Percentiles rank a stretch among this genome's conserved stretches.
phyloP scores from a whole-genome alignment of 1,284 basidiomycete genomes.

The Inonotus hispidus region DNA sequence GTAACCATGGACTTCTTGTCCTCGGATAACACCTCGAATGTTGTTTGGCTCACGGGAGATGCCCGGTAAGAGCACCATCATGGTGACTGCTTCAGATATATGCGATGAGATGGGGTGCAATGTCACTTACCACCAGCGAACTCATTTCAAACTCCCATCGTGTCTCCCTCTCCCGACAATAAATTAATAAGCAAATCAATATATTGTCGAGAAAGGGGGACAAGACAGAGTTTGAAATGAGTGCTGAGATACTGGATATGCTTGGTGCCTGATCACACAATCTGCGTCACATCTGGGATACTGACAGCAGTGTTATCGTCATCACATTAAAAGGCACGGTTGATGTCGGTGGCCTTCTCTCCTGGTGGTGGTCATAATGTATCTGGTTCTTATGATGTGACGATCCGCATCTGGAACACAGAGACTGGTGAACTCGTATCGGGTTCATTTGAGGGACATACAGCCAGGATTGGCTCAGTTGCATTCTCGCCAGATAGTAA shows the following conservation, averaged over 20 bases:
- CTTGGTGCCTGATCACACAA: too few relatives aligned
- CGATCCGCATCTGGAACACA: conserved; percentile 13
- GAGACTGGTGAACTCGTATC: background rate
- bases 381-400: background rate
- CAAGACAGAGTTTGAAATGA: too few relatives aligned
- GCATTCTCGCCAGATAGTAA: too few relatives aligned
- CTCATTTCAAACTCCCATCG: too few relatives aligned
- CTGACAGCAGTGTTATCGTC: too few relatives aligned
- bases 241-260: too few relatives aligned
- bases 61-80: background rate
- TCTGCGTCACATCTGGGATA: too few relatives aligned
- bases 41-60: background rate
- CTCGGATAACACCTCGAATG: background rate
- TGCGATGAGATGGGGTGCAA: background rate
- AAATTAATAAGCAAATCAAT: too few relatives aligned
- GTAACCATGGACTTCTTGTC: background rate
- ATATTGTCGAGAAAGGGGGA: too few relatives aligned
- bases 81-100: background rate
- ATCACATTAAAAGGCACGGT: background rate
- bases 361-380: too few relatives aligned
- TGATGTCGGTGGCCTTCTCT: background rate
- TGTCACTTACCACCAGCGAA: background rate
- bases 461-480: background rate
- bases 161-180: too few relatives aligned
- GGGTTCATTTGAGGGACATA: background rate